A percentile compares a stretch with the other conserved stretches of the same genome.
Conservation (phyloP, 2,329 filamentous ascomycete species). For the Akanthomyces muscarius region DNA sequence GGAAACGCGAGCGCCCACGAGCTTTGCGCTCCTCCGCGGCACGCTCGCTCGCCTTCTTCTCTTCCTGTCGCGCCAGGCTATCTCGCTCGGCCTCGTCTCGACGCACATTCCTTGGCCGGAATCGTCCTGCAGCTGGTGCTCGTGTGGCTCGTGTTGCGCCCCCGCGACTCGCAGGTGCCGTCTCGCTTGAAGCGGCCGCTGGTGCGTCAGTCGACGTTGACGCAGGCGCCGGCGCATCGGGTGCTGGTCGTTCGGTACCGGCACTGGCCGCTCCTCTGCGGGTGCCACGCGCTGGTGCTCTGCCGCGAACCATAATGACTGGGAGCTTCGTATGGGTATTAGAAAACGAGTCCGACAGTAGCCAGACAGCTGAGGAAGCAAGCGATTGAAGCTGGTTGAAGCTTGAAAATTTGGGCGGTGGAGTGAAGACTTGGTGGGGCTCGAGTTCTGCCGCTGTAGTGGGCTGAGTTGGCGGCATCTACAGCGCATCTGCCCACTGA, state of each 20-base stretch:
- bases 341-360: background rate
- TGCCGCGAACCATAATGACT: conserved; percentile 31
- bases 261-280: conserved; percentile 30
- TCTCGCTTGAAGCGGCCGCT: conserved; percentile 18
- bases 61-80: conserved; percentile 41
- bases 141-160: conserved; percentile 31
- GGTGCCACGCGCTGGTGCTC: conserved; percentile 30
- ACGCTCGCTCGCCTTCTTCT: conserved; percentile 39
- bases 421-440: conserved; percentile 31
- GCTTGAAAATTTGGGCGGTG: conserved; percentile 29
- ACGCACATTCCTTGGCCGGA: conserved; percentile 46
- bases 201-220: conserved; percentile 20
- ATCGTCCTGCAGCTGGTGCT: conserved; percentile 37
- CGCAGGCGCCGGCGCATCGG: conserved; percentile 19
- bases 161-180: conserved; percentile 7
- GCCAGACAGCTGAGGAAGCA: background rate
- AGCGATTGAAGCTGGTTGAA: conserved; percentile 21
- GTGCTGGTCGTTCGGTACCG: conserved; percentile 22
- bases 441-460: conserved; percentile 28
- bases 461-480: background rate
- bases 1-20: conserved; percentile 36
- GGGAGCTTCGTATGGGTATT: background rate
- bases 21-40: conserved; percentile 38
- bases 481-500: background rate
- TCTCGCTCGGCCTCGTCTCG: conserved; percentile 49